A percentile compares a stretch with the other conserved stretches of the same genome.
phyloP scores from a whole-genome alignment of 2,329 filamentous ascomycete genomes.

The Teratosphaeria zuluensis region DNA sequence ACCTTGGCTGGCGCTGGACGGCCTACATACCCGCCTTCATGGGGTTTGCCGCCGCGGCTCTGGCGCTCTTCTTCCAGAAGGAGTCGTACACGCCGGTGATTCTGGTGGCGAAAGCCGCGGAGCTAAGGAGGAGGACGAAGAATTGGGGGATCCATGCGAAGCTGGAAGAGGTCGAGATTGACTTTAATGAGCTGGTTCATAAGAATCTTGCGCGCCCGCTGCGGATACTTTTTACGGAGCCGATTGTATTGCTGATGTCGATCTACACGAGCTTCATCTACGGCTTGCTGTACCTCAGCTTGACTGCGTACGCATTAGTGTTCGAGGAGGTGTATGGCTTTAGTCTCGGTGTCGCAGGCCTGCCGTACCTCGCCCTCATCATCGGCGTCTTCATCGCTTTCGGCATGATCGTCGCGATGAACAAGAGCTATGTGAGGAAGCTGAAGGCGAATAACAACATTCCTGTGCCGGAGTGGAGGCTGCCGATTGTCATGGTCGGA shows the following conservation, averaged over 20 bases:
- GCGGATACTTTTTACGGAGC: conserved; percentile 41
- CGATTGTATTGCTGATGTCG: conserved; percentile 63
- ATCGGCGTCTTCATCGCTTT: conserved; percentile 21
- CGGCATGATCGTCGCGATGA: conserved; percentile 10
- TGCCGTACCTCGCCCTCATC: conserved; percentile 68
- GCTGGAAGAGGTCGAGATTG: not conserved
- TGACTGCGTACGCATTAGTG: conserved; percentile 75
- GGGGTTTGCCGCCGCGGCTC: conserved; percentile 38
- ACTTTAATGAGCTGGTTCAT: not conserved
- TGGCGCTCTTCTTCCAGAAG: conserved; percentile 52
- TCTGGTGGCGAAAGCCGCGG: conserved; percentile 48
- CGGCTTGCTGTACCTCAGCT: conserved; percentile 38
- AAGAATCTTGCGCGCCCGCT: not conserved
- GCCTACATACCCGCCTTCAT: conserved; percentile 49
- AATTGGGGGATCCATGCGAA: not conserved
- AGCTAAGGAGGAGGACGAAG: conserved; percentile 46
- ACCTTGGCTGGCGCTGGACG: conserved; percentile 38
- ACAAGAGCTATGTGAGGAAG: conserved; percentile 20
- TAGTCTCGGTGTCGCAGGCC: conserved; percentile 57
- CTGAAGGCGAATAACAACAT: conserved; percentile 24
- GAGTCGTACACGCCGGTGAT: conserved; percentile 55
- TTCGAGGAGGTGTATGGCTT: conserved; percentile 65
- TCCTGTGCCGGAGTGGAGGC: conserved; percentile 37
- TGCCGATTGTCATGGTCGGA: conserved; percentile 41
- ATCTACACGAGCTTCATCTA: conserved; percentile 51